These are phyloP conservation scores for Fusarium brevicatenulatum DNA, from an alignment of 2,329 filamentous ascomycete genomes.

Conservation along the genomic window DNA sequence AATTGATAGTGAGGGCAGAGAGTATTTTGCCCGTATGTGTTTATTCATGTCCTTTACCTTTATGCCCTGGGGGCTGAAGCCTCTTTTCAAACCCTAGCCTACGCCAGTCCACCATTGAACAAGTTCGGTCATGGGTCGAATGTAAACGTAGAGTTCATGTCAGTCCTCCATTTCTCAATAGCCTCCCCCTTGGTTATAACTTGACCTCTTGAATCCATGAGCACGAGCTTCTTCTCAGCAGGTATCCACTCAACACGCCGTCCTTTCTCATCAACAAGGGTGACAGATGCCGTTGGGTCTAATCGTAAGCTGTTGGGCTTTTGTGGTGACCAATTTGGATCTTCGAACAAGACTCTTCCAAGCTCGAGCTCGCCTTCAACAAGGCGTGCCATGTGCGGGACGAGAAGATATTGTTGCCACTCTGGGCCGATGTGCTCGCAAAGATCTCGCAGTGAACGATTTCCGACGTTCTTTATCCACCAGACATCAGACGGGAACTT, in stretches of 20 bases:
- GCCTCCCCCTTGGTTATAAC: background rate
- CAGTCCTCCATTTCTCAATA: slow-evolving; percentile 14
- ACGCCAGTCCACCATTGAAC: background rate
- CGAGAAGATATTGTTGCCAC: slow-evolving; percentile 54
- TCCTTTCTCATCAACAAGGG: slow-evolving; percentile 38
- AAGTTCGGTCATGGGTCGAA: background rate
- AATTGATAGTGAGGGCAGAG: no score
- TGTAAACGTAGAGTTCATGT: background rate
- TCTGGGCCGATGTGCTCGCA: slow-evolving; percentile 51
- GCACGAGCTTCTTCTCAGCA: slow-evolving; percentile 32
- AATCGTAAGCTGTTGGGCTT: slow-evolving; percentile 17
- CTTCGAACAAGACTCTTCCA: slow-evolving; percentile 56
- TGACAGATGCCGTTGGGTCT: slow-evolving; percentile 29
- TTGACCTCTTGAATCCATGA: slow-evolving; percentile 26
- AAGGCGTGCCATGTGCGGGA: slow-evolving; percentile 53
- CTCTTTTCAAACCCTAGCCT: no score
- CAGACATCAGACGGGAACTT: slow-evolving; percentile 57
- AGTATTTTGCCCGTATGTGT: no score
- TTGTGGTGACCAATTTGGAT: slow-evolving; percentile 54
- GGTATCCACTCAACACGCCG: slow-evolving; percentile 39
- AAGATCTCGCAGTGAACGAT: slow-evolving; percentile 59
- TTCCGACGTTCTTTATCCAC: slow-evolving; percentile 61
- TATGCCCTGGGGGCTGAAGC: no score
- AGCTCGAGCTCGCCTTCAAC: slow-evolving; percentile 50
- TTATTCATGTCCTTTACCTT: no score